These are phyloP conservation scores for Adiantum capillusveneris DNA, from an alignment of 75 land plant genomes.

Conservation along the genomic window DNA sequence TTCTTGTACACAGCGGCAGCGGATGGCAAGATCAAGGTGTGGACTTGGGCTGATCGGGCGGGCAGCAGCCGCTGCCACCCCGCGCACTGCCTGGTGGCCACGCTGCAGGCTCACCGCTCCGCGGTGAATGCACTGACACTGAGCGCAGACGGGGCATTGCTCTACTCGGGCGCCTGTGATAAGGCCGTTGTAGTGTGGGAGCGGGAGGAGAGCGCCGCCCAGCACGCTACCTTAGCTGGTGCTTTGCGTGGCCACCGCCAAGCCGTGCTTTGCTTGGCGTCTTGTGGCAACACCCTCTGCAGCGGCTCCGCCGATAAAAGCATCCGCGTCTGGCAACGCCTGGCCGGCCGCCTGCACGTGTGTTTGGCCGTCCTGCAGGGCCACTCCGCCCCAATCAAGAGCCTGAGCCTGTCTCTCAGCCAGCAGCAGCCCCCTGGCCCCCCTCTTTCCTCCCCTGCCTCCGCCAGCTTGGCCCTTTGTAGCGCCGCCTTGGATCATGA, in stretches of 20 bases:
- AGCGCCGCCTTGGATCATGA: no score
- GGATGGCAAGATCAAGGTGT: slow-evolving; percentile 25
- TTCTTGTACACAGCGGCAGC: slow-evolving; percentile 21
- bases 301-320: slow-evolving; percentile 16
- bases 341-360: background rate
- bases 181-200: no score
- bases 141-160: slow-evolving; percentile 5
- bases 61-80: no score
- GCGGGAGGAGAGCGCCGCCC: no score
- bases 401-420: background rate
- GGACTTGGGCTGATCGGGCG: no score
- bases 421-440: no score
- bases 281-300: background rate
- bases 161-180: slow-evolving; percentile 5
- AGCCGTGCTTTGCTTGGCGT: slow-evolving; percentile 11
- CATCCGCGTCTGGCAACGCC: slow-evolving; percentile 13
- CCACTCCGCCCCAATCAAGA: slow-evolving; percentile 1
- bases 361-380: background rate
- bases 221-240: background rate
- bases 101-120: slow-evolving; percentile 3
- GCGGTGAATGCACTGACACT: slow-evolving; percentile 13
- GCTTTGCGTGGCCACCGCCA: slow-evolving; percentile 6
- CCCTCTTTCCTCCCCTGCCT: no score
- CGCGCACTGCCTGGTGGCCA: background rate
- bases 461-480: no score